These are phyloP conservation scores for Gossypium raimondii DNA, from an alignment of 345 rosid genomes.

Conservation along the genomic window DNA sequence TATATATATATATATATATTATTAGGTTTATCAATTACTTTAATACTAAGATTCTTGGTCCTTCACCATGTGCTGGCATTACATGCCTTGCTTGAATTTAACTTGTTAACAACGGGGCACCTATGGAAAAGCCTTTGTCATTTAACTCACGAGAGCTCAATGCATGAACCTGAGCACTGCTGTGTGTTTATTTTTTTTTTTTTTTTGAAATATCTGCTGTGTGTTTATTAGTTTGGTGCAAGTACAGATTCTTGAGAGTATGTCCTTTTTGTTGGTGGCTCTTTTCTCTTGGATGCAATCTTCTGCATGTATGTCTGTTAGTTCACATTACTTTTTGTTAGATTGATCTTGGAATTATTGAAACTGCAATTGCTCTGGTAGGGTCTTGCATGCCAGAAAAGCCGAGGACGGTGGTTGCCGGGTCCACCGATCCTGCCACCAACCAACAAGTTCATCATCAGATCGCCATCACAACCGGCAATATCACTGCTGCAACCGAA, in stretches of 20 bases:
- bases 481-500: slow-evolving; percentile 32
- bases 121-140: background rate
- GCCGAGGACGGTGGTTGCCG: slow-evolving; percentile 22
- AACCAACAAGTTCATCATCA: slow-evolving; percentile 62
- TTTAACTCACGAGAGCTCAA: background rate
- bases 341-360: slow-evolving; percentile 16
- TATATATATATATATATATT: background rate
- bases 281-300: background rate
- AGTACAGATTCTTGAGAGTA: background rate
- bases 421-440: slow-evolving; percentile 38
- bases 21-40: background rate
- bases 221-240: slow-evolving; percentile 3
- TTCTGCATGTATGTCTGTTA: slow-evolving; percentile 1
- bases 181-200: background rate
- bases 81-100: background rate
- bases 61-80: background rate
- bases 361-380: slow-evolving; percentile 9
- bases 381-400: slow-evolving; percentile 62
- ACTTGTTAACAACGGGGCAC: background rate
- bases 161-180: background rate
- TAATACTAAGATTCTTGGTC: background rate
- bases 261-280: too few relatives aligned
- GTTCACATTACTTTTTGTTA: background rate
- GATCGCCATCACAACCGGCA: slow-evolving; percentile 60
- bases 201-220: too few relatives aligned